These are phyloP conservation scores for Podospora pseudopauciseta DNA, from an alignment of 495 filamentous ascomycete genomes.

Conservation along the genomic window DNA sequence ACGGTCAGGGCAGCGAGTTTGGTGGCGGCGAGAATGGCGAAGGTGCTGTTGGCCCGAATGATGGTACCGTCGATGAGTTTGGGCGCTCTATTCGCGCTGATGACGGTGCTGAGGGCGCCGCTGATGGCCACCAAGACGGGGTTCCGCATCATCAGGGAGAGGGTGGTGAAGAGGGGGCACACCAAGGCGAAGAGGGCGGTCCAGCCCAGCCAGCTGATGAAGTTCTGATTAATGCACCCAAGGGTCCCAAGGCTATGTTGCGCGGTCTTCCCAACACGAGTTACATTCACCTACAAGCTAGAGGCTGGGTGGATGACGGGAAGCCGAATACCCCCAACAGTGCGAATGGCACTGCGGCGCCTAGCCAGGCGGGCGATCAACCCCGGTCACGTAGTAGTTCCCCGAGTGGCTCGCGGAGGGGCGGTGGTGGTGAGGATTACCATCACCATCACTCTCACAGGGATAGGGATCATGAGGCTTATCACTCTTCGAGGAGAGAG, in stretches of 20 bases:
- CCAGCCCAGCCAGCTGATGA: slow-evolving; percentile 31
- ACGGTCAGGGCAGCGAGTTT: slow-evolving; percentile 19
- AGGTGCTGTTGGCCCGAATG: slow-evolving; percentile 9
- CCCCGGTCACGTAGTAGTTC: slow-evolving; percentile 43
- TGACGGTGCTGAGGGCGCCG: slow-evolving; percentile 24
- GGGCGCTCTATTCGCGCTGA: slow-evolving; percentile 45
- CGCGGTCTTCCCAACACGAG: slow-evolving; percentile 78
- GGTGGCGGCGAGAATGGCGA: slow-evolving; percentile 15
- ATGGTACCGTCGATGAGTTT: slow-evolving; percentile 50
- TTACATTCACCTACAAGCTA: slow-evolving; percentile 50
- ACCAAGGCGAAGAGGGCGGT: slow-evolving; percentile 5
- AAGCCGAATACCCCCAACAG: slow-evolving; percentile 35
- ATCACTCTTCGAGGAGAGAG: slow-evolving; percentile 26
- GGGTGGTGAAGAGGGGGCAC: not conserved
- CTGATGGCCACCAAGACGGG: slow-evolving; percentile 21
- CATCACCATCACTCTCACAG: slow-evolving; percentile 1
- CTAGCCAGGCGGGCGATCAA: slow-evolving; percentile 33
- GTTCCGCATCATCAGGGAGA: not conserved
- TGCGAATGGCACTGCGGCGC: slow-evolving; percentile 30
- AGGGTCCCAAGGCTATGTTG: slow-evolving; percentile 89
- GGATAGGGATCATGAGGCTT: slow-evolving; percentile 12
- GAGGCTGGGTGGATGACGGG: slow-evolving; percentile 43
- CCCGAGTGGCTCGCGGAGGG: slow-evolving; percentile 27
- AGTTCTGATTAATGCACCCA: slow-evolving; percentile 67
- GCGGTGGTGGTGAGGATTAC: slow-evolving; percentile 14